Base-by-base conservation (phyloP, 2,329 filamentous ascomycete genomes). In the Arthrobotrys conoides region DNA sequence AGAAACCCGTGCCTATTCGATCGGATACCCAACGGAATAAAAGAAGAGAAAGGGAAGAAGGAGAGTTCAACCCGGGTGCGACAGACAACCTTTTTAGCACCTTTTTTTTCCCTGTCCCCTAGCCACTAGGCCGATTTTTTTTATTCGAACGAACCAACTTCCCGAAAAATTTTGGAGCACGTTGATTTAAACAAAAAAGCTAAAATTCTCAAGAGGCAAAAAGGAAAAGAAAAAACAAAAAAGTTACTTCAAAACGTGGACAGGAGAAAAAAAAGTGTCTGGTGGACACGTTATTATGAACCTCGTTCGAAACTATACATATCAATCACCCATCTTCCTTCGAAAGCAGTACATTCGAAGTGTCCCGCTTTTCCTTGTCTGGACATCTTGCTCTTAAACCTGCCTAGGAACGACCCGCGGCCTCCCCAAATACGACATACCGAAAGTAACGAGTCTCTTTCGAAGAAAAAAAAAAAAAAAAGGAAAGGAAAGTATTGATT, bases 11-110 rank as follows among this genome's bases (percentile, higher is more conserved):
- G 57, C 53, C 49, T 77, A 73, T 73, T 76, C 55, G 68, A 72
- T 73, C 79, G 70, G 57, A 72, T 71, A 55, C 63, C 55, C 76
- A 71, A 71, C 22, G 33, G 69, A 76, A 80, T 80, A 80, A 80
- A 36, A 65, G 55, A 65, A 61, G 65, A 36, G 22, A 64, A 72
- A 53, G 76, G 41, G 71, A 55, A 64, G 68, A 66, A 64, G 61
- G 53, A 67, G 44, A 73, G 51, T 70, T 72, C 51, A 53, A 76
- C 63, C 63, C 55, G 63, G 75, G 75, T 78, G 75, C 75, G 68
- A 78, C 75, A 69, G 68, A 64, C 73, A 49, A 67, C 49, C 57
- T 49, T 78, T 72, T 71, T 78, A 78, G 68, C 63, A 68, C 18
- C 55, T 67, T 67, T 77, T 67, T 66, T 66, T 68, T 69, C 65